phyloP scores from a whole-genome alignment of 352 stramenopile species.

The Pythium volutum region DNA sequence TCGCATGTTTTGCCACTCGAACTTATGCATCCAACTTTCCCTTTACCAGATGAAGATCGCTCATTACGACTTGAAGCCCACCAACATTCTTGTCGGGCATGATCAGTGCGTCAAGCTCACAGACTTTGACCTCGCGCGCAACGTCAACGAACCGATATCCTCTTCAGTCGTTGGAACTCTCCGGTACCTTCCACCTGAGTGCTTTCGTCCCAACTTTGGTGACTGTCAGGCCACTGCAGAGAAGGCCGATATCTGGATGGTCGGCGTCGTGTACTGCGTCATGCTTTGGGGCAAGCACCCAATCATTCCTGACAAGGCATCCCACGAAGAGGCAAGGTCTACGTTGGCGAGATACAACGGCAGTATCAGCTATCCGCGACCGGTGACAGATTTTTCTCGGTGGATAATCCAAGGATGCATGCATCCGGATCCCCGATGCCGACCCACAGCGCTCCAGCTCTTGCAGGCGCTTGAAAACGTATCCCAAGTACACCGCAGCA shows the following conservation, averaged over 20 bases:
- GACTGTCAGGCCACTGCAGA: constrained; percentile 66
- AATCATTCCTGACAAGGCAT: constrained; percentile 58
- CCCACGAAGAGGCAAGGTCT: constrained; percentile 41
- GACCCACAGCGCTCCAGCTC: constrained; percentile 58
- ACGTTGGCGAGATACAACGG: constrained; percentile 32
- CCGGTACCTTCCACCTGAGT: constrained; percentile 74
- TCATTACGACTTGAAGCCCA: constrained; percentile 95
- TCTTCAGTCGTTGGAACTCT: constrained; percentile 71
- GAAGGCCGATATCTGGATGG: constrained; percentile 84
- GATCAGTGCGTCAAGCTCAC: constrained; percentile 88
- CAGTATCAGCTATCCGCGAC: constrained; percentile 33
- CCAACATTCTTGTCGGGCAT: constrained; percentile 94
- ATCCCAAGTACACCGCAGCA: constrained; percentile 9
- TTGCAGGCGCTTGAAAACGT: constrained; percentile 50
- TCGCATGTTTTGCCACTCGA: background rate
- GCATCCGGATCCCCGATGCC: constrained; percentile 58
- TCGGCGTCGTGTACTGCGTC: constrained; percentile 72
- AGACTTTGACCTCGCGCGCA: constrained; percentile 88
- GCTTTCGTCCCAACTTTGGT: constrained; percentile 52
- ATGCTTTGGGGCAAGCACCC: constrained; percentile 79
- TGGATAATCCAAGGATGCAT: constrained; percentile 74
- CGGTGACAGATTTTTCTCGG: constrained; percentile 50
- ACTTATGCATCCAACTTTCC: background rate
- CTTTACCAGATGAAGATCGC: constrained; percentile 58
- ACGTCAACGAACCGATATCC: constrained; percentile 47